A percentile compares a stretch with the other conserved stretches of the same genome.
These are phyloP conservation scores for Penicillium paxilli DNA, from an alignment of 495 filamentous ascomycete species.

Conservation along the genomic window DNA sequence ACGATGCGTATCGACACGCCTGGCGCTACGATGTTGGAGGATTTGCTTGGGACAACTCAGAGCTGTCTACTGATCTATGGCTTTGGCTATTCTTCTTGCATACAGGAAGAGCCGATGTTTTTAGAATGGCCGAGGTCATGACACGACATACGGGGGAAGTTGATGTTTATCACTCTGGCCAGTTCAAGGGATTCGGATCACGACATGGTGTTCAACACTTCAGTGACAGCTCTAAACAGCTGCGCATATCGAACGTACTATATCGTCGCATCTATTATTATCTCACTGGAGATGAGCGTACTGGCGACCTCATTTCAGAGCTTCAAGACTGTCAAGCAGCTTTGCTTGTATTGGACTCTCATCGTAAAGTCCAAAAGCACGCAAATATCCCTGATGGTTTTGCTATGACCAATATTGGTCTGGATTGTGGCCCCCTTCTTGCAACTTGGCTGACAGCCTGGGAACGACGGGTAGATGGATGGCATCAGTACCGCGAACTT, in stretches of 20 bases:
- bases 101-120: constrained; percentile 45
- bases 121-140: constrained; percentile 47
- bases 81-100: constrained; percentile 54
- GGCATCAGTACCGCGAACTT: constrained; percentile 7
- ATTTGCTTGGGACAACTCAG: constrained; percentile 56
- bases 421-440: constrained; percentile 45
- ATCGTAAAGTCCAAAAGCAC: constrained; percentile 46
- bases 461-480: constrained; percentile 34
- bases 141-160: constrained; percentile 52
- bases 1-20: constrained; percentile 47
- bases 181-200: constrained; percentile 49
- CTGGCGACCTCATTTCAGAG: constrained; percentile 46
- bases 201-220: constrained; percentile 55
- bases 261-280: constrained; percentile 50
- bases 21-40: constrained; percentile 56
- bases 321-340: constrained; percentile 27
- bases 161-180: constrained; percentile 49
- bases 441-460: constrained; percentile 44
- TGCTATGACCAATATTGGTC: constrained; percentile 40
- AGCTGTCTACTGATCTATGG: constrained; percentile 52
- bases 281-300: constrained; percentile 44
- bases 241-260: constrained; percentile 45
- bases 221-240: constrained; percentile 50
- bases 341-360: constrained; percentile 40
- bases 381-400: constrained; percentile 34